Base-by-base conservation (phyloP, 768 basidiomycete genomes). In the Leccinellum albellum region DNA sequence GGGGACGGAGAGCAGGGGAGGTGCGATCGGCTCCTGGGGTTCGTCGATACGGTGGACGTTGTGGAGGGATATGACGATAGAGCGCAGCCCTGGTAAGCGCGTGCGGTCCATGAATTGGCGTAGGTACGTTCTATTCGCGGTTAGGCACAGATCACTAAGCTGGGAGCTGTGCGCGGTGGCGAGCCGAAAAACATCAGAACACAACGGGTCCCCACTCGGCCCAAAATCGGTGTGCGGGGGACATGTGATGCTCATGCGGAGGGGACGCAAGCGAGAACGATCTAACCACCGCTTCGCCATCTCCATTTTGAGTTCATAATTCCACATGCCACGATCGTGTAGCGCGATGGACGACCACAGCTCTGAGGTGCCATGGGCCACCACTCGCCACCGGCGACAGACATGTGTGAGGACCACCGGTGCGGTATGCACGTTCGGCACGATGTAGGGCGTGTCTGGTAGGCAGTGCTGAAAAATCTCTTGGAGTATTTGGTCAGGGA, bases 341-440 rank as follows among this genome's bases (percentile, higher is more conserved):
- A 74, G 52, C 12, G 64, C 51, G 20, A 73, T 58, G 48, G 63
- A 67, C 10, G 70, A 60, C 73, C 73, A 74, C 1, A 74, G 54
- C 53, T 72, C 68, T 3, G 74, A 69, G 2, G 74, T 67, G 5
- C 61, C 57, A 15, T 66, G 62, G 21, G 54, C 63, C 54, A 75
- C 61, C 6, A 29, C 48, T 44, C 73, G 61, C 73, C 73, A 74
- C 24, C 71, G 62, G 17, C 63, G 71, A 57, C 73, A 74, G 28
- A 74, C 62, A 20, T 65, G 73, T 1, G 70, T 65, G 37, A 75
- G 68, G 37, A 74, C 54, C 8, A 75, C 54, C 3, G 74, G 74
- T 28, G 72, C 70, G 6, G 61, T 55, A 49, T 31, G 57, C 6
- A 53, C 48, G 23, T 61, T 35, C 2, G 71, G 74, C 3, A 59